phyloP scores from a whole-genome alignment of 2,329 filamentous ascomycete genomes.

The Cladosporium oxysporum region DNA sequence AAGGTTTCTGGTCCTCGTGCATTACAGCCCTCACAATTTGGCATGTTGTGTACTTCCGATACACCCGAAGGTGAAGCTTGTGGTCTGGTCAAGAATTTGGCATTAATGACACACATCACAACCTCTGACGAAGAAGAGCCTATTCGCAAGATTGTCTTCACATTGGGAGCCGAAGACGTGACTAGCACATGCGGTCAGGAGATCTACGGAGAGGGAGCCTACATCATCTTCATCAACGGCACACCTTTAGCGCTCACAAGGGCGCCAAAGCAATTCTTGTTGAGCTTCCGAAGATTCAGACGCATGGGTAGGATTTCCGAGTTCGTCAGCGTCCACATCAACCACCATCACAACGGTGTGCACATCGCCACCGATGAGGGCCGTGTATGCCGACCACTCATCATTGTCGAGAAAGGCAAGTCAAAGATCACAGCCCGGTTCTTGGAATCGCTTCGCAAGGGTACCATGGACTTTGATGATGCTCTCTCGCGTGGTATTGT shows the following conservation, averaged over 20 bases:
- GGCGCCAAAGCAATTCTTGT: slow-evolving; percentile 82
- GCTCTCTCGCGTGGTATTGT: slow-evolving; percentile 87
- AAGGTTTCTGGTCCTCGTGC: slow-evolving; percentile 96
- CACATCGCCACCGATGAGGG: slow-evolving; percentile 97
- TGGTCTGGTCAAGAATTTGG: slow-evolving; percentile 95
- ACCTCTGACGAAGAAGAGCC: slow-evolving; percentile 93
- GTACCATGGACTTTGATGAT: slow-evolving; percentile 87
- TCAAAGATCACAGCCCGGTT: slow-evolving; percentile 79
- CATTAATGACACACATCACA: slow-evolving; percentile 98
- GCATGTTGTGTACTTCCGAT: slow-evolving; percentile 96
- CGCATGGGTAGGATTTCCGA: slow-evolving; percentile 90
- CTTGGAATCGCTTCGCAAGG: slow-evolving; percentile 77
- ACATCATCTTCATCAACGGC: slow-evolving; percentile 93
- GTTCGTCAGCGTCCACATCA: slow-evolving; percentile 95
- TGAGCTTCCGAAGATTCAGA: slow-evolving; percentile 81
- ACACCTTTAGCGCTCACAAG: slow-evolving; percentile 87
- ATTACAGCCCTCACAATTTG: slow-evolving; percentile 94
- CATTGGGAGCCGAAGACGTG: slow-evolving; percentile 81
- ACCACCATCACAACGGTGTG: slow-evolving; percentile 85
- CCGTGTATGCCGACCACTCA: slow-evolving; percentile 91
- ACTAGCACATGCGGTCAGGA: slow-evolving; percentile 79
- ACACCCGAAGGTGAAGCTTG: slow-evolving; percentile 98
- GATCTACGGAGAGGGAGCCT: slow-evolving; percentile 80
- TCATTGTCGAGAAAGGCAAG: slow-evolving; percentile 86
- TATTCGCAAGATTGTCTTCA: slow-evolving; percentile 81